These are phyloP conservation scores for Cyclotella sp. DNA, from an alignment of 108 stramenopile genomes.

Conservation along the genomic window DNA sequence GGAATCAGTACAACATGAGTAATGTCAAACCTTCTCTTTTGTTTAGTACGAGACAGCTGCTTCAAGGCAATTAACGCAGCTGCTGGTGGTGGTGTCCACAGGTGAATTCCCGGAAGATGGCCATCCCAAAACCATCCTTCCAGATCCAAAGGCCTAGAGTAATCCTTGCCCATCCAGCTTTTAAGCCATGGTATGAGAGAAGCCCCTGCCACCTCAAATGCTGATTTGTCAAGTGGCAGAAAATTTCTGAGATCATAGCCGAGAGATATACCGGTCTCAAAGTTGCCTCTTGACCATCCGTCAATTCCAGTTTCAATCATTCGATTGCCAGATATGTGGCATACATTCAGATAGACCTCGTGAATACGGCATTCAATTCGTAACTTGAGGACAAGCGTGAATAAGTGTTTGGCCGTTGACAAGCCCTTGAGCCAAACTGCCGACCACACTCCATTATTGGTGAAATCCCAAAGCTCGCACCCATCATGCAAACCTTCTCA, in stretches of 20 bases:
- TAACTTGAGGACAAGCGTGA: not conserved
- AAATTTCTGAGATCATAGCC: not conserved
- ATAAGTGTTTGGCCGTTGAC: conserved; percentile 6
- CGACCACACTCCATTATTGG: no score
- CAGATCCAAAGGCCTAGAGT: not conserved
- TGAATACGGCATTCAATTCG: not conserved
- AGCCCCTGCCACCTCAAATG: not conserved
- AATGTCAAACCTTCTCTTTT: not conserved
- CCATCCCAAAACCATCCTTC: conserved; percentile 10
- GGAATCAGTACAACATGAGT: no score
- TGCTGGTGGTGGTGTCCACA: conserved; percentile 22
- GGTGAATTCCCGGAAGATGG: conserved; percentile 9
- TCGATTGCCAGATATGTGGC: not conserved
- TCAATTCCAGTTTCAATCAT: no score
- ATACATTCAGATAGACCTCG: not conserved
- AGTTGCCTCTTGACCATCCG: no score
- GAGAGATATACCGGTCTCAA: not conserved
- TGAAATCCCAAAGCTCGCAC: no score
- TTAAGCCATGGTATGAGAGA: not conserved
- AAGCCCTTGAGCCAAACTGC: not conserved
- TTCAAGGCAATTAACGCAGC: no score
- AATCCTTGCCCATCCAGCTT: no score
- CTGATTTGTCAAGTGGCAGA: not conserved
- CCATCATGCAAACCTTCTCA: not conserved
- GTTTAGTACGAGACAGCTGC: not conserved